Evolutionary conservation across 805 yeast species (phyloP).

Genomic region (Debaryomyces prosopidis): DNA sequence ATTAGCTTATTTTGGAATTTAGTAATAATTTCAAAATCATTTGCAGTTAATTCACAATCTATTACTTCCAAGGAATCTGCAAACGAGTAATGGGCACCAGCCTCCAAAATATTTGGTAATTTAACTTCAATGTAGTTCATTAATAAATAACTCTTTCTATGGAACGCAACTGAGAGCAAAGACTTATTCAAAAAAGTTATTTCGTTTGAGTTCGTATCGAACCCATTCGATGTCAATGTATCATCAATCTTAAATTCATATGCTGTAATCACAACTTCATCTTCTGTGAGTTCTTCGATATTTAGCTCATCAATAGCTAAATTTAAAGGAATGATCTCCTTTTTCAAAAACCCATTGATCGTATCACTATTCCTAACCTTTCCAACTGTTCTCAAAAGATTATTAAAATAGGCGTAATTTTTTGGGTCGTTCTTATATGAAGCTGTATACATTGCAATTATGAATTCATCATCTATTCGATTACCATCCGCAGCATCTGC

Average conservation of each 20-base stretch:
- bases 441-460: slow-evolving; percentile 35
- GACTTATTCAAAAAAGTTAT: slow-evolving; percentile 51
- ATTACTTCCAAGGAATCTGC: slow-evolving; percentile 46
- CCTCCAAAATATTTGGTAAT: slow-evolving; percentile 16
- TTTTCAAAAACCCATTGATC: slow-evolving; percentile 22
- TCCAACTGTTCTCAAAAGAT: slow-evolving; percentile 26
- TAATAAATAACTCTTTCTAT: slow-evolving; percentile 57
- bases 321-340: slow-evolving; percentile 33
- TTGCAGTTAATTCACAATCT: slow-evolving; percentile 51
- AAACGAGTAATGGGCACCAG: slow-evolving; percentile 4
- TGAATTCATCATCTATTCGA: slow-evolving; percentile 31
- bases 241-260: slow-evolving; percentile 66
- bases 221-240: slow-evolving; percentile 28
- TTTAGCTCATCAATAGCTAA: slow-evolving; percentile 37
- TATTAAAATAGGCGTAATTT: slow-evolving; percentile 37
- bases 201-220: slow-evolving; percentile 32
- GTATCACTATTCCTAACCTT: slow-evolving; percentile 21
- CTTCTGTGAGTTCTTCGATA: slow-evolving; percentile 46
- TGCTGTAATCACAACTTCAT: slow-evolving; percentile 73
- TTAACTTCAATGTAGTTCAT: slow-evolving; percentile 53
- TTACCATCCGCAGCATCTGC: slow-evolving; percentile 9
- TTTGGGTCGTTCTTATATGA: slow-evolving; percentile 32
- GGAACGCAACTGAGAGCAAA: slow-evolving; percentile 59
- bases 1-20: slow-evolving; percentile 45
- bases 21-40: slow-evolving; percentile 57